phyloP scores from a whole-genome alignment of 2,329 filamentous ascomycete species.

The Aspergillus sp. region DNA sequence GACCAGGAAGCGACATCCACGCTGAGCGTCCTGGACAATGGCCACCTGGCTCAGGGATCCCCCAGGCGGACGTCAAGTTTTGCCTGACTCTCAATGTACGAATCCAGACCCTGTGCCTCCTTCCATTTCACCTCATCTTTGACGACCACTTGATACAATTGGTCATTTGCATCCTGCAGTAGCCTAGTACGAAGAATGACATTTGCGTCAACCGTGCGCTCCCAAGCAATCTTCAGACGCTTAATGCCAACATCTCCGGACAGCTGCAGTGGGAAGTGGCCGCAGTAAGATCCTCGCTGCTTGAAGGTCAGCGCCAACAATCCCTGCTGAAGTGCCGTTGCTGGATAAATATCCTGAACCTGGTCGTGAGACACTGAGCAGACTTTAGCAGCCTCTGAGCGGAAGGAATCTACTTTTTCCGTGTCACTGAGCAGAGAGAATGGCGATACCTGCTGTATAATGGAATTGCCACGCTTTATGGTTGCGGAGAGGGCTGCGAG shows the following conservation, averaged over 20 bases:
- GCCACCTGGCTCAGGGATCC: neutral
- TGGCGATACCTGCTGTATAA: too few relatives aligned
- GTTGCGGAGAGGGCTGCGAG: too few relatives aligned
- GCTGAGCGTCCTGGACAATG: neutral
- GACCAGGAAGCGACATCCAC: neutral
- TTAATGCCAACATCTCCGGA: neutral
- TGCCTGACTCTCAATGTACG: neutral
- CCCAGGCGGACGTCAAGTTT: neutral
- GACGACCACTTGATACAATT: neutral
- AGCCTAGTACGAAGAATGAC: neutral
- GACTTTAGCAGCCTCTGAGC: neutral
- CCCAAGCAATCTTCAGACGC: neutral
- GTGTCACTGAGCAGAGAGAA: too few relatives aligned
- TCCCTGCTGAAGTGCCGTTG: neutral
- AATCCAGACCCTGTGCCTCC: neutral
- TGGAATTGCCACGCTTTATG: too few relatives aligned
- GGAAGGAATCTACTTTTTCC: too few relatives aligned
- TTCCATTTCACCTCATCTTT: neutral
- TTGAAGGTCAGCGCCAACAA: neutral
- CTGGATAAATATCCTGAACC: constrained; percentile 9
- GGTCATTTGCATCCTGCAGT: neutral
- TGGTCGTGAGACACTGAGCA: constrained; percentile 6
- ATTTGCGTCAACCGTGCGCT: neutral
- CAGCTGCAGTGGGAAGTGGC: neutral
- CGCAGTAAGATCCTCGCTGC: neutral